phyloP scores from a whole-genome alignment of 2,329 filamentous ascomycete species.

The Delphinella strobiligena region DNA sequence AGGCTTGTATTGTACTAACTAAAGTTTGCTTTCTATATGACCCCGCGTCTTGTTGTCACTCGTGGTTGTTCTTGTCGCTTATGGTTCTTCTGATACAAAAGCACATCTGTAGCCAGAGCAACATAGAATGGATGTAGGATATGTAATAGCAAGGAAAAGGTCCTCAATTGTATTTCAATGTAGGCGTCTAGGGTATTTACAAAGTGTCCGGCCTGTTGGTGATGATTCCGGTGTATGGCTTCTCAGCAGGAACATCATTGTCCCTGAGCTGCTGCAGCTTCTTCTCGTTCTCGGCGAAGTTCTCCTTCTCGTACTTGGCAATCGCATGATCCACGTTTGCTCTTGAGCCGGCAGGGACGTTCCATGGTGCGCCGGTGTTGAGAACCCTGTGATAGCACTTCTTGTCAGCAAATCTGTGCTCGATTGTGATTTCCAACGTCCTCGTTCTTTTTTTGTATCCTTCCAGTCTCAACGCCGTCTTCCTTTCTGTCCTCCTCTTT shows the following conservation, averaged over 20 bases:
- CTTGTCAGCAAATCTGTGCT: slow-evolving; percentile 7
- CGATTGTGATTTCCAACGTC: too few species aligned
- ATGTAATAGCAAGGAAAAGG: too few species aligned
- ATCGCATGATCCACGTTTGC: slow-evolving; percentile 47
- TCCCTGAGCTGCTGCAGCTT: slow-evolving; percentile 35
- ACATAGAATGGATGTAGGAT: too few species aligned
- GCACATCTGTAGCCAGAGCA: too few species aligned
- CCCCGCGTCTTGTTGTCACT: too few species aligned
- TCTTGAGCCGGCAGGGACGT: slow-evolving; percentile 49
- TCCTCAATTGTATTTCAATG: too few species aligned
- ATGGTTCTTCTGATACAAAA: too few species aligned
- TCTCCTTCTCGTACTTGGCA: slow-evolving; percentile 49
- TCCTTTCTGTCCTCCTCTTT: slow-evolving; percentile 4
- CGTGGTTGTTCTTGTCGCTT: too few species aligned
- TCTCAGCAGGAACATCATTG: slow-evolving; percentile 20
- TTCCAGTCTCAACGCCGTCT: neutral
- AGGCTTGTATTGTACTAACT: too few species aligned
- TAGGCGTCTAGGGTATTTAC: slow-evolving; percentile 1
- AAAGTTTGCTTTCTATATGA: too few species aligned
- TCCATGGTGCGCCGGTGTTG: slow-evolving; percentile 51
- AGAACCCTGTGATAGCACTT: slow-evolving; percentile 37
- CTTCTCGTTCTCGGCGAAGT: slow-evolving; percentile 43
- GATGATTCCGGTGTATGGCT: slow-evolving; percentile 8
- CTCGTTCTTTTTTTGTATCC: neutral
- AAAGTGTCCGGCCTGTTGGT: slow-evolving; percentile 2